Evolutionary conservation across 805 yeast genomes (phyloP).

Genomic region (Kluyveromyces siamensis): DNA sequence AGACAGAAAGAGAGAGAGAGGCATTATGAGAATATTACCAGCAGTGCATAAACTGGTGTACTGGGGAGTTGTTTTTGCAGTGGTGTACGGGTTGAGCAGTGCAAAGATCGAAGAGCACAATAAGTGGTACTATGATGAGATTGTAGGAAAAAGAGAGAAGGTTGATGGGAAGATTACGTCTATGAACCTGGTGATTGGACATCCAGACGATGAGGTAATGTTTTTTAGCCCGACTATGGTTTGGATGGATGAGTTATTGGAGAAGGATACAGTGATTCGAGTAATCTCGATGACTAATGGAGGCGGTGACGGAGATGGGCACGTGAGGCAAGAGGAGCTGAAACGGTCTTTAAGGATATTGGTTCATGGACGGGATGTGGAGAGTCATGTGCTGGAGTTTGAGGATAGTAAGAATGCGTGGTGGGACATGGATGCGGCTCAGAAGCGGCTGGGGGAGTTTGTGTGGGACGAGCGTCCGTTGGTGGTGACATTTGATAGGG

Average conservation of each 20-base stretch:
- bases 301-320: slow-evolving; percentile 66
- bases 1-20: not conserved
- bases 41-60: slow-evolving; percentile 6
- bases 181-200: slow-evolving; percentile 65
- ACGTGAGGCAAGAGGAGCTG: slow-evolving; percentile 52
- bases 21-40: slow-evolving; percentile 5
- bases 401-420: slow-evolving; percentile 57
- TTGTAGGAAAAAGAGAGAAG: not conserved
- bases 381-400: slow-evolving; percentile 30
- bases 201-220: slow-evolving; percentile 99
- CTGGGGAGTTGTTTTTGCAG: slow-evolving; percentile 7
- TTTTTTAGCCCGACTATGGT: slow-evolving; percentile 67
- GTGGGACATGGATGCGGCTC: slow-evolving; percentile 51
- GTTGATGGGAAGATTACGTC: slow-evolving; percentile 2
- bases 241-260: slow-evolving; percentile 13
- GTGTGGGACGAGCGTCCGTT: slow-evolving; percentile 18
- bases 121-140: not conserved
- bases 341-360: slow-evolving; percentile 16
- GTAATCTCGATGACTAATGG: slow-evolving; percentile 73
- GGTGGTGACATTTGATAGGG: slow-evolving; percentile 67
- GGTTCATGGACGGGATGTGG: slow-evolving; percentile 9
- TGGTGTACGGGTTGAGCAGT: slow-evolving; percentile 4
- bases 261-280: slow-evolving; percentile 29
- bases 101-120: slow-evolving; percentile 3
- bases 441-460: slow-evolving; percentile 27